Conservation (phyloP, 176 grass and related monocot genomes). For the Phoenix dactylifera region DNA sequence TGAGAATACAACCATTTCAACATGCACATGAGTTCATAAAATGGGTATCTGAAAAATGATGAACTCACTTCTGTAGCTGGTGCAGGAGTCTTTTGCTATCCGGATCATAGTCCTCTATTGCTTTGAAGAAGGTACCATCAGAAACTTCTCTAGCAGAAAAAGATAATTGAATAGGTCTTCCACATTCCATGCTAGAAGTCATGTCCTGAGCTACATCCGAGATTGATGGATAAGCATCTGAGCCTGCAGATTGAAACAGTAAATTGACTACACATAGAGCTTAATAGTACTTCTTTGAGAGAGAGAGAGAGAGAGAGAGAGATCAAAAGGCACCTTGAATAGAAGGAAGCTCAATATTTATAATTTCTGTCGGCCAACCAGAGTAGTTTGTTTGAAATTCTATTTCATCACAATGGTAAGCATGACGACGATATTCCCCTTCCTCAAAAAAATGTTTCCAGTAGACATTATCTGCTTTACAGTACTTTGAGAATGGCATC, state of each 20-base stretch:
- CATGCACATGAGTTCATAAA: background rate
- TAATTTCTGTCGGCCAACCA: slow-evolving; percentile 79
- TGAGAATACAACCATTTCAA: no score
- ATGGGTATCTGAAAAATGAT: background rate
- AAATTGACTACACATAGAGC: background rate
- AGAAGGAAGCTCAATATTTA: slow-evolving; percentile 86
- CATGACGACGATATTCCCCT: slow-evolving; percentile 40
- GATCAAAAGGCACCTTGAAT: slow-evolving; percentile 46
- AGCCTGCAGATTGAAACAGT: slow-evolving; percentile 24
- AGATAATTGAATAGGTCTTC: slow-evolving; percentile 67
- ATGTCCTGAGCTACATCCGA: slow-evolving; percentile 45
- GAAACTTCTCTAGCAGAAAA: slow-evolving; percentile 94
- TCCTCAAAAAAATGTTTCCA: slow-evolving; percentile 89
- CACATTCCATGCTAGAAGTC: slow-evolving; percentile 59
- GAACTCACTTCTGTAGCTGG: slow-evolving; percentile 81
- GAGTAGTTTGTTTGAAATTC: slow-evolving; percentile 51
- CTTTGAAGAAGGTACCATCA: slow-evolving; percentile 91
- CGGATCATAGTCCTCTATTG: slow-evolving; percentile 76
- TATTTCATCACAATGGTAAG: slow-evolving; percentile 73
- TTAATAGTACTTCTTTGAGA: slow-evolving; percentile 7
- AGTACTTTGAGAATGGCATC: slow-evolving; percentile 86
- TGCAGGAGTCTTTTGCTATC: slow-evolving; percentile 64
- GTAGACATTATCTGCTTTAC: slow-evolving; percentile 89
- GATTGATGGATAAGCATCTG: slow-evolving; percentile 62
- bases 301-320: slow-evolving; percentile 7